Conservation (phyloP, 2,329 filamentous ascomycete species). For the Pseudocercospora vitis region DNA sequence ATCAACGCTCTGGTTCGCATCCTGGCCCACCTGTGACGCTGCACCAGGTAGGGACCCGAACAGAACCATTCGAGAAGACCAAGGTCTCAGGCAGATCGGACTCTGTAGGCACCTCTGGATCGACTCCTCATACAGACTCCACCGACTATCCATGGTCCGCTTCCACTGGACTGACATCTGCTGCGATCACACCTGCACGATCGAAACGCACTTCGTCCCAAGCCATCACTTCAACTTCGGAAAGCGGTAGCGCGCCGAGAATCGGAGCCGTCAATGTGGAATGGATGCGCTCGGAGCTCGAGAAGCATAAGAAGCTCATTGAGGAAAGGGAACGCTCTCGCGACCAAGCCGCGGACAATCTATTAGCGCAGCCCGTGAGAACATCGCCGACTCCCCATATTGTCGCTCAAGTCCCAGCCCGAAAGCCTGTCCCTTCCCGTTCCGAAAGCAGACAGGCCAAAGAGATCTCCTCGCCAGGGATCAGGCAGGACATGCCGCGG, state of each 20-base stretch:
- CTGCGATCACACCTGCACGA: conserved; percentile 42
- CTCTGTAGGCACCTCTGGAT: conserved; percentile 36
- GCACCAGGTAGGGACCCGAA: conserved; percentile 26
- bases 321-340: conserved; percentile 24
- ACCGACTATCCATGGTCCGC: conserved; percentile 42
- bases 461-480: conserved; percentile 12
- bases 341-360: conserved; percentile 8
- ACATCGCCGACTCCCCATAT: conserved; percentile 14
- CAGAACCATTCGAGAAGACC: conserved; percentile 34
- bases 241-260: conserved; percentile 34
- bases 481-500: conserved; percentile 6
- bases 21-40: conserved; percentile 11
- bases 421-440: conserved; percentile 31
- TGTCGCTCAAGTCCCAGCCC: conserved; percentile 23
- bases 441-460: conserved; percentile 21
- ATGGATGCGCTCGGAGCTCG: conserved; percentile 47
- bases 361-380: conserved; percentile 12
- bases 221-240: conserved; percentile 28
- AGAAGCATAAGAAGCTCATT: conserved; percentile 38
- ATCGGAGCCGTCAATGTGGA: conserved; percentile 43
- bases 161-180: conserved; percentile 47
- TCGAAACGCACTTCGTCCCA: conserved; percentile 46
- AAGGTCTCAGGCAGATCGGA: conserved; percentile 30
- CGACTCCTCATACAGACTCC: conserved; percentile 45
- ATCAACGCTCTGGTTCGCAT: conserved; percentile 29